Base-by-base conservation (phyloP, 192 early-diverging fungal species). In the Linderina pennispora region DNA sequence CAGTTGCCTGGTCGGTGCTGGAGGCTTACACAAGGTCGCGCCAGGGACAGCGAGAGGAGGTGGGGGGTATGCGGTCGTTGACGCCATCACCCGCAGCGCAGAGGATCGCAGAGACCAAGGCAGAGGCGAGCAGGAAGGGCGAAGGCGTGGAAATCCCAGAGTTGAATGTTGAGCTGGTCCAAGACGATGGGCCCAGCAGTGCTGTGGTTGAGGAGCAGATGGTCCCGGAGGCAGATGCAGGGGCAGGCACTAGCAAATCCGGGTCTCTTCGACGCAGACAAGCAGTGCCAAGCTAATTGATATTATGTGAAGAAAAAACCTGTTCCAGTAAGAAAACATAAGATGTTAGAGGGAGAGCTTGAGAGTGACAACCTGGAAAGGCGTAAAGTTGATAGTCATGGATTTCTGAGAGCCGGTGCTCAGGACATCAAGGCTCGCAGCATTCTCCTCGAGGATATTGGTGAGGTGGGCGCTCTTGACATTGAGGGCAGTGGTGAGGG, bases 1-100 rank as follows among this genome's bases (percentile, higher is more conserved):
- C 45, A 13, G 46, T 69, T 8, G 52, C 66, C 4, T 76, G 74
- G 74, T 61, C 62, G 2, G 58, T 66, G 3, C 43, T 76, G 2
- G 71, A 66, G 28, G 28, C 58, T 15, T 65, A 69, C 36, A 47
- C 55, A 6, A 38, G 34, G 9, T 26, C 37, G 23, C 15, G 40
- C 41, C 40, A 4, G 34, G 40, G 14, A 22, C 8, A 17, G 17
- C 7, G 7, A 17, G n/a, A 16, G 7, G 18, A 10, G 36, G 36
- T 2, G 15, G 1, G 18, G 36, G 7, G 18, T 1, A 17, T 37
- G 14, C 2, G 14, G 36, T 3, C 8, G 36, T 16, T 10, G 14
- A 15, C 14, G 45, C 11, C 13, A 22, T 14, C 21, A 13, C 45
- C 43, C 1, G 17, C 26, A 8, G 14, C 26, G 8, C n/a, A n/a